Conservation (phyloP, 1,284 basidiomycete species). For the Microbotryum saponariae region DNA sequence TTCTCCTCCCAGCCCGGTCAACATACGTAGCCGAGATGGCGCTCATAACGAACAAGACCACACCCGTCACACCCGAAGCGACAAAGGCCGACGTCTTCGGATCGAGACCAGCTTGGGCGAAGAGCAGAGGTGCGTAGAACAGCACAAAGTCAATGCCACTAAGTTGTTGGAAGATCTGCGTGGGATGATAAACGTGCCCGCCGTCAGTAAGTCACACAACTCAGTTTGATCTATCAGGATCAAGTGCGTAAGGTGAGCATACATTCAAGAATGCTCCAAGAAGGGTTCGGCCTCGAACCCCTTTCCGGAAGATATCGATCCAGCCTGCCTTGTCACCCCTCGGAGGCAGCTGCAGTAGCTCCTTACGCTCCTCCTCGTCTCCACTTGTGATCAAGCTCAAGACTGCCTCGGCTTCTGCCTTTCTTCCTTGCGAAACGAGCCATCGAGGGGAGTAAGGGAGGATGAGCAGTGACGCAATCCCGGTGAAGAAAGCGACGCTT, state of each 20-base stretch:
- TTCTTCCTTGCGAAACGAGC: constrained; percentile 46
- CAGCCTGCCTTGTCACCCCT: constrained; percentile 8
- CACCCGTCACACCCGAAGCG: constrained; percentile 50
- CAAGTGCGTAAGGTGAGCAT: background rate
- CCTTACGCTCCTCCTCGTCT: constrained; percentile 5
- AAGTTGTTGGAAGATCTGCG: constrained; percentile 11
- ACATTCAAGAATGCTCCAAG: constrained; percentile 46
- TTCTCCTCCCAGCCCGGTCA: too few relatives aligned
- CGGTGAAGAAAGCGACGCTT: constrained; percentile 43
- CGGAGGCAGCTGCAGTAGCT: constrained; percentile 2
- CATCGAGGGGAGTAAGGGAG: constrained; percentile 53
- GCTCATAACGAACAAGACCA: constrained; percentile 28
- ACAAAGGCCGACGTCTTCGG: constrained; percentile 49
- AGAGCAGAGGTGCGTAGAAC: constrained; percentile 43
- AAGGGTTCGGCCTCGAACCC: constrained; percentile 40
- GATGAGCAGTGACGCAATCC: constrained; percentile 6
- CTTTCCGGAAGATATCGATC: constrained; percentile 21
- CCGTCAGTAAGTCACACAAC: too few relatives aligned
- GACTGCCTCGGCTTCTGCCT: constrained; percentile 43
- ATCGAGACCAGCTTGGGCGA: constrained; percentile 38
- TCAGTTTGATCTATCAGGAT: too few relatives aligned
- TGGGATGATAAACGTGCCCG: too few relatives aligned
- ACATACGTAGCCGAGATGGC: too few relatives aligned
- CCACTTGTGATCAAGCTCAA: constrained; percentile 37
- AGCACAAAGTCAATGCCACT: constrained; percentile 16